Evolutionary conservation across 176 grass and related monocot species (phyloP).

Genomic region (Paspalum notatum): DNA sequence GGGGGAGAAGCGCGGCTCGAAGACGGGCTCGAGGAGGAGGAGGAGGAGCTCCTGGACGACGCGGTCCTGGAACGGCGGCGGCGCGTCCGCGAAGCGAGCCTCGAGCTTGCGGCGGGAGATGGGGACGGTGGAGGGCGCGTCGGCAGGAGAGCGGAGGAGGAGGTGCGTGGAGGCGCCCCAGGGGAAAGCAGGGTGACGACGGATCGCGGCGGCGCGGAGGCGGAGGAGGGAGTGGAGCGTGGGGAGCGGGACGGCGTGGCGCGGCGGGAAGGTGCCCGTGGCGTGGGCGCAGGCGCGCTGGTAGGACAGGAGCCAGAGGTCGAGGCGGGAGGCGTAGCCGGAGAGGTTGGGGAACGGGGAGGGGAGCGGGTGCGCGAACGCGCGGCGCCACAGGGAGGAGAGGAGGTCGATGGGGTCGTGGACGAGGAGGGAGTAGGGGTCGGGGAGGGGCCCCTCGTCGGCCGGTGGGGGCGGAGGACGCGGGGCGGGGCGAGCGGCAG

Average conservation of each 20-base stretch:
- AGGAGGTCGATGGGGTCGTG: constrained; percentile 83
- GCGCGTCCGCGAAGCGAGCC: constrained; percentile 58
- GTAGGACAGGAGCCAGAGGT: constrained; percentile 93
- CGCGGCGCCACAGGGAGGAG: constrained; percentile 75
- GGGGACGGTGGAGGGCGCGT: constrained; percentile 65
- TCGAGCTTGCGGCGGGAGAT: constrained; percentile 79
- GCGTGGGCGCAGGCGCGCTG: constrained; percentile 84
- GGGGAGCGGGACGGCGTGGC: constrained; percentile 58
- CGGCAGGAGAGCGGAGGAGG: constrained; percentile 71
- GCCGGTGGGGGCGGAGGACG: constrained; percentile 8
- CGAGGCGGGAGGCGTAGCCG: constrained; percentile 78
- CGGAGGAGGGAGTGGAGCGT: constrained; percentile 82
- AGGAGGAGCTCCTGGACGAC: constrained; percentile 91
- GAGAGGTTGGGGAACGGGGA: constrained; percentile 82
- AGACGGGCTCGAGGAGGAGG: constrained; percentile 78
- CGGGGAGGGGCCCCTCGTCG: constrained; percentile 38
- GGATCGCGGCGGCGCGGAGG: constrained; percentile 55
- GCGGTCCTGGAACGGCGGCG: constrained; percentile 79
- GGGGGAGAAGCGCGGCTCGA: constrained; percentile 85
- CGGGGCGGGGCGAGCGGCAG: background rate
- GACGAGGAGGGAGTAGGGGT: constrained; percentile 73
- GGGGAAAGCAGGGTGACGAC: constrained; percentile 64
- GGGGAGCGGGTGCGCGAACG: constrained; percentile 57
- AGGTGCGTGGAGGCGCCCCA: constrained; percentile 85
- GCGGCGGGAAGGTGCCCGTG: constrained; percentile 77